Percentiles rank a stretch among this genome's conserved stretches.
These are phyloP conservation scores for Fraxinus xanthoxyloides DNA, from an alignment of 305 asterid species.

Conservation along the genomic window DNA sequence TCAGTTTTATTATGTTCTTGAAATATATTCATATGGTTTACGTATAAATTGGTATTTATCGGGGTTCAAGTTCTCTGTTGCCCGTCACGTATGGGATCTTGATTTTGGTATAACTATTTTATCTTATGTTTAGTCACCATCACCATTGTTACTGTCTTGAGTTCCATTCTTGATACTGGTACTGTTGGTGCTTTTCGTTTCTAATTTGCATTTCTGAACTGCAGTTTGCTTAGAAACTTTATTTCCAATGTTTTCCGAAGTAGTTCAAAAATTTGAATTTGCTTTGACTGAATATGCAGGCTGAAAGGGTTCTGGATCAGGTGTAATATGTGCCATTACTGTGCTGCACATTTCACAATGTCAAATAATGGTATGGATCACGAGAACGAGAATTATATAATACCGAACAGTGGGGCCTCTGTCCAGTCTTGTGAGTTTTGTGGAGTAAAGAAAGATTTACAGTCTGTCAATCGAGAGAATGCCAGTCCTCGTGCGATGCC, in stretches of 20 bases:
- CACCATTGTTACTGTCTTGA: constrained; percentile 4
- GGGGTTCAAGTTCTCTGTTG: neutral
- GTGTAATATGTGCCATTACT: constrained; percentile 49
- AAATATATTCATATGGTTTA: neutral
- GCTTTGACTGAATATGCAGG: constrained; percentile 31
- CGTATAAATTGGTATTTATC: neutral
- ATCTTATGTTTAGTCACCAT: neutral
- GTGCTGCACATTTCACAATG: constrained; percentile 41
- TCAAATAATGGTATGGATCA: constrained; percentile 33
- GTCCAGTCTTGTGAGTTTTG: constrained; percentile 40
- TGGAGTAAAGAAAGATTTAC: constrained; percentile 38
- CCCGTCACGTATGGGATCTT: constrained; percentile 1
- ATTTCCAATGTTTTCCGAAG: constrained; percentile 5
- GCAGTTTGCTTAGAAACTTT: neutral
- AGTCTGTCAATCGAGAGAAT: constrained; percentile 32
- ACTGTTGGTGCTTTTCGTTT: neutral
- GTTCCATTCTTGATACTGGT: neutral
- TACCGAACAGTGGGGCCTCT: constrained; percentile 24
- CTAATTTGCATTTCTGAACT: constrained; percentile 4
- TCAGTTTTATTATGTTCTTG: neutral
- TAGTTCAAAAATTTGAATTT: constrained; percentile 13
- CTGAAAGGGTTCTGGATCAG: constrained; percentile 27
- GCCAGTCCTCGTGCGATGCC: constrained; percentile 39
- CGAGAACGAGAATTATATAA: constrained; percentile 35
- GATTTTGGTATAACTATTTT: neutral